These are phyloP conservation scores for Starmerella etchellsii DNA, from an alignment of 805 yeast species.

Conservation along the genomic window DNA sequence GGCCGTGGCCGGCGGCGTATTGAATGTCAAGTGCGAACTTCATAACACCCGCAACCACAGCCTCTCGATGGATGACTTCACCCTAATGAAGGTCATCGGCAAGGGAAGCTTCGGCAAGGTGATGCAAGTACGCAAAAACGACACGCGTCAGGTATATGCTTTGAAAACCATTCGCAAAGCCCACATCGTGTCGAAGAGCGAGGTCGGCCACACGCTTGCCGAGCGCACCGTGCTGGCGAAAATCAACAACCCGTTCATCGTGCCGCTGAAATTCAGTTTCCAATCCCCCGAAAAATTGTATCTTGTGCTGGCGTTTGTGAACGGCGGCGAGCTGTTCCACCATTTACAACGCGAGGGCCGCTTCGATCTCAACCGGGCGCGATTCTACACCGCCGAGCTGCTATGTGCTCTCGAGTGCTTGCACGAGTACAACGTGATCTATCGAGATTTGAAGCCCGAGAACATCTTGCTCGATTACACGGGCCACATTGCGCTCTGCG, in stretches of 20 bases:
- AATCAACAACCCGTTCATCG: constrained; percentile 88
- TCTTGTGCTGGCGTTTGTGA: constrained; percentile 79
- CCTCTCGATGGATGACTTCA: constrained; percentile 81
- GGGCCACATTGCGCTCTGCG: constrained; percentile 96
- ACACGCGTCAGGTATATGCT: constrained; percentile 89
- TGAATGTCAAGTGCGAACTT: constrained; percentile 19
- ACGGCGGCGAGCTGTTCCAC: constrained; percentile 93
- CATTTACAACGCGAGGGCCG: constrained; percentile 85
- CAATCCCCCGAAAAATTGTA: constrained; percentile 94
- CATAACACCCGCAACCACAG: constrained; percentile 32
- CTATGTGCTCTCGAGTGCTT: constrained; percentile 84
- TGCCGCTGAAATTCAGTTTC: constrained; percentile 89
- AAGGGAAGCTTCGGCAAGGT: constrained; percentile 98
- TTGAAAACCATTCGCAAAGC: constrained; percentile 86
- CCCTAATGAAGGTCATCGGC: constrained; percentile 85
- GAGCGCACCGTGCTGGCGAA: constrained; percentile 91
- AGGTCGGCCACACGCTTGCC: constrained; percentile 91
- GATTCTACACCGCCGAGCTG: constrained; percentile 89
- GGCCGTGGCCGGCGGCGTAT: constrained; percentile 22
- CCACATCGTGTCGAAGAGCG: constrained; percentile 85
- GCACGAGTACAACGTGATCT: constrained; percentile 83
- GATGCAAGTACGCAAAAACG: constrained; percentile 95
- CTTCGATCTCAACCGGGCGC: constrained; percentile 75
- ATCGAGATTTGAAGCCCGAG: constrained; percentile 92
- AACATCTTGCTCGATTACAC: constrained; percentile 88